Conservation (phyloP, 306 rosid species). For the Prunus kanzakura region DNA sequence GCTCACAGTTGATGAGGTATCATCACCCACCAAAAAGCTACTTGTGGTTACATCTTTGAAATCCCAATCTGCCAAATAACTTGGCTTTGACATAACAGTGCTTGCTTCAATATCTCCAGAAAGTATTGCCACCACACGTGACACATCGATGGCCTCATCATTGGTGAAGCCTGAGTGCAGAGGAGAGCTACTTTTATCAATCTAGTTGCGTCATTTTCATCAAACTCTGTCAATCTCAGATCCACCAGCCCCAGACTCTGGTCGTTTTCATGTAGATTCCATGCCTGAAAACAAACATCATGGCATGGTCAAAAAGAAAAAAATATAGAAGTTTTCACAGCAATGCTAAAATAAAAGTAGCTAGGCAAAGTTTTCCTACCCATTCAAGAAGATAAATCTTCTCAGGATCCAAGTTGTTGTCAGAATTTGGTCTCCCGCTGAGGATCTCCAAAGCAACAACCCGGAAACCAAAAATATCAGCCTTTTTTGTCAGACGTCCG, state of each 20-base stretch:
- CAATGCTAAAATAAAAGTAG: neutral
- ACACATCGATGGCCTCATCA: slow-evolving; percentile 29
- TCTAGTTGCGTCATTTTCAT: slow-evolving; percentile 16
- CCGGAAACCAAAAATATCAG: slow-evolving; percentile 21
- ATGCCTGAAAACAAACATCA: slow-evolving; percentile 7
- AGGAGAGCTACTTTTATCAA: slow-evolving; percentile 17
- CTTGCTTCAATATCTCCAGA: slow-evolving; percentile 16
- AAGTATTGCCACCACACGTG: slow-evolving; percentile 28
- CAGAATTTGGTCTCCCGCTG: slow-evolving; percentile 18
- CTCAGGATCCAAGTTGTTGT: neutral
- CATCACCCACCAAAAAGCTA: slow-evolving; percentile 3
- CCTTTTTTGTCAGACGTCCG: slow-evolving; percentile 21
- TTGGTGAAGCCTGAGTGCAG: slow-evolving; percentile 26
- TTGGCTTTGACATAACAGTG: slow-evolving; percentile 16
- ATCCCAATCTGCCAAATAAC: slow-evolving; percentile 23
- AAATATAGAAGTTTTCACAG: neutral
- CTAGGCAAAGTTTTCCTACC: neutral
- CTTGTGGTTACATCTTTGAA: slow-evolving; percentile 16
- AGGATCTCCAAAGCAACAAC: slow-evolving; percentile 21
- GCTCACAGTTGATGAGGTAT: neutral
- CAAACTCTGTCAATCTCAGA: slow-evolving; percentile 2
- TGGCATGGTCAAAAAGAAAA: neutral
- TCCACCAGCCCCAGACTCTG: slow-evolving; percentile 20
- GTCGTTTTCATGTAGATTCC: slow-evolving; percentile 19
- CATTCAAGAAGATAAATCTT: slow-evolving; percentile 12